Evolutionary conservation across 1,139 yeast species (phyloP).

Genomic region (Geotrichum aggregatum): DNA sequence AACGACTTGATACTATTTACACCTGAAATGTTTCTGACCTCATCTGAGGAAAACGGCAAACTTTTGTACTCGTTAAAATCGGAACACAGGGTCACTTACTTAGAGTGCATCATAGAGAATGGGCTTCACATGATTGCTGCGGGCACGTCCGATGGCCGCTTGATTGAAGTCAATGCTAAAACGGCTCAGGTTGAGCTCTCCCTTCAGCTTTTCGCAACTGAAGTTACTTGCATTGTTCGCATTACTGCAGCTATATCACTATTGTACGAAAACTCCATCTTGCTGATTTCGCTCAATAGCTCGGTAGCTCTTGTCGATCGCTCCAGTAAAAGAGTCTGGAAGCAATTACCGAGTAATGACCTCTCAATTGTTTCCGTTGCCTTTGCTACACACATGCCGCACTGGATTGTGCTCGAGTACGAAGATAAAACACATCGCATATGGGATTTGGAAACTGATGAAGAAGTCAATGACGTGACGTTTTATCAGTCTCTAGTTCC

Average conservation of each 20-base stretch:
- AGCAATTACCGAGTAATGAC: slow-evolving; percentile 27
- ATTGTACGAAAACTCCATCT: slow-evolving; percentile 15
- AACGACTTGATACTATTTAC: slow-evolving; percentile 20
- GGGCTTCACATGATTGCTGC: slow-evolving; percentile 18
- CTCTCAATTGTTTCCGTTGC: slow-evolving; percentile 21
- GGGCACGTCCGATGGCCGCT: slow-evolving; percentile 24
- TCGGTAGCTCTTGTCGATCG: slow-evolving; percentile 27
- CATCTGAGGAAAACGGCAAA: slow-evolving; percentile 16
- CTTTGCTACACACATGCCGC: slow-evolving; percentile 6
- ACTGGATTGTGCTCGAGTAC: slow-evolving; percentile 22
- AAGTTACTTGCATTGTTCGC: slow-evolving; percentile 23
- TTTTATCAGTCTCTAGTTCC: slow-evolving; percentile 9
- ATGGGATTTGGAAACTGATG: slow-evolving; percentile 26
- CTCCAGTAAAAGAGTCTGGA: slow-evolving; percentile 15
- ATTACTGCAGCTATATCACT: slow-evolving; percentile 8
- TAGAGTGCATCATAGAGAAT: slow-evolving; percentile 7
- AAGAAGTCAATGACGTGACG: slow-evolving; percentile 21
- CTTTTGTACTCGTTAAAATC: slow-evolving; percentile 9
- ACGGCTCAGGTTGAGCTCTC: slow-evolving; percentile 16
- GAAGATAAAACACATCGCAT: slow-evolving; percentile 23
- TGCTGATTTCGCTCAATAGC: slow-evolving; percentile 26
- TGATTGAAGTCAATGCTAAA: slow-evolving; percentile 21
- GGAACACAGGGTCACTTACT: slow-evolving; percentile 13
- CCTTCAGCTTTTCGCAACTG: slow-evolving; percentile 25
- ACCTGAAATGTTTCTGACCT: slow-evolving; percentile 22